Evolutionary conservation across 331 rosid species (phyloP), one percentile per base, ranked within the genome.

Genomic region (Rhamnella rubrinervis): DNA sequence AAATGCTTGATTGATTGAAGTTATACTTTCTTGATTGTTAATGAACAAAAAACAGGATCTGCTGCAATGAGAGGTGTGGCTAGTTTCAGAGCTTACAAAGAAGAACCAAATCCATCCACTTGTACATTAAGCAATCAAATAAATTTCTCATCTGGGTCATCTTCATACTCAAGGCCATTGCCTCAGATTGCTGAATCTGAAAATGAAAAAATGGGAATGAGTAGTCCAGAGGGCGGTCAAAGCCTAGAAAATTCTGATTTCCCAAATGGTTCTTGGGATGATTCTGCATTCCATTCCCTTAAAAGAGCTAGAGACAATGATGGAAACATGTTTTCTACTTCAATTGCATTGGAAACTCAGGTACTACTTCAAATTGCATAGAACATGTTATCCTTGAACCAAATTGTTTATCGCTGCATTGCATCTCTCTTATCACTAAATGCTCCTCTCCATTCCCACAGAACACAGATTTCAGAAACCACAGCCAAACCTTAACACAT

Each of bases 141-240:
- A 63, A 74, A 63, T 74, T 75, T 87, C 82, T 71, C 90, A 68
- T 68, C 85, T 51, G 78, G 68, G 55, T 71, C 83, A 44, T 71
- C 92, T 49, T 75, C 79, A 13, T 70, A 75, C 79, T 53, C 86
- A 16, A 80, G 60, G 58, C 59, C 70, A 44, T 68, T 92, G 93
- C 89, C 88, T 44, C 82, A 59, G 68, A 90, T 92, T 39, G 78
- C 84, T 49, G 96, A 90, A 74, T 77, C 66, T 59, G 83, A 77
- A 80, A 76, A 63, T 59, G 85, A 77, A 70, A 71, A 26, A 57
- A 28, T 71, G 25, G 83, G 75, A 63, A 62, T 39, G 15, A 61
- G 55, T 70, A 64, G 71, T 74, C 82, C 47, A 31, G 74, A 64
- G 46, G 80, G 63, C 63, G 46, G 12, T 2, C 83, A 75, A 23